These are phyloP conservation scores for Nepenthes gracilis DNA, from an alignment of 148 eudicot genomes.

Conservation along the genomic window DNA sequence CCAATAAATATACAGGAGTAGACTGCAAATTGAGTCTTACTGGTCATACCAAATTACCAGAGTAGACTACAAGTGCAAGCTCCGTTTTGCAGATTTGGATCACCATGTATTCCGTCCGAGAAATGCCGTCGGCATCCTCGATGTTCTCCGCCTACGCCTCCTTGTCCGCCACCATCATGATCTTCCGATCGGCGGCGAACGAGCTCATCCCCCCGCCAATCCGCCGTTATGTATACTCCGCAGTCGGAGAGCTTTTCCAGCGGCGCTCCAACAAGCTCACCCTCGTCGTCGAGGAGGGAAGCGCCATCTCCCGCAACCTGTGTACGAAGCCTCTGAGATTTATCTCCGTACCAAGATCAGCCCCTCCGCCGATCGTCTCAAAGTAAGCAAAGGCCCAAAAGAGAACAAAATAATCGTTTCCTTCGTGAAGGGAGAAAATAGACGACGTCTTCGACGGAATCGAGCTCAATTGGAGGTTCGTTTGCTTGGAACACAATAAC, in stretches of 20 bases:
- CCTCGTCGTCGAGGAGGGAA: too few relatives aligned
- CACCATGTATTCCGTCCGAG: neutral
- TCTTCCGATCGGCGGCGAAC: neutral
- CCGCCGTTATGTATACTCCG: neutral
- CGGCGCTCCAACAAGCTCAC: neutral
- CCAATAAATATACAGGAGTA: too few relatives aligned
- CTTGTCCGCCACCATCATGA: constrained; percentile 4
- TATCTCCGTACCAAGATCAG: constrained; percentile 7
- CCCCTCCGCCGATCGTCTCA: constrained; percentile 3
- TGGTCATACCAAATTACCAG: too few relatives aligned
- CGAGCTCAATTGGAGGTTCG: neutral
- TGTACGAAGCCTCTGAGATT: constrained; percentile 1
- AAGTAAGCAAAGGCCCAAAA: constrained; percentile 1
- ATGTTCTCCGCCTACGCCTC: constrained; percentile 5
- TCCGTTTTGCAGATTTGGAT: too few relatives aligned
- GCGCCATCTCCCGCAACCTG: too few relatives aligned
- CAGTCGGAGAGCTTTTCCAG: neutral
- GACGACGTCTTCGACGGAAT: constrained; percentile 7
- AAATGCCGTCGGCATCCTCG: constrained; percentile 4
- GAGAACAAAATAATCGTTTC: constrained; percentile 3
- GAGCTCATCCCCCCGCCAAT: constrained; percentile 1
- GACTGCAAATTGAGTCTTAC: too few relatives aligned
- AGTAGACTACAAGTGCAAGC: too few relatives aligned
- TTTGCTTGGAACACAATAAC: neutral
- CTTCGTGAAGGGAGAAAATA: constrained; percentile 7